Evolutionary conservation across 116 monocot genomes (phyloP).

Genomic region (Papilionanthe hybrid): DNA sequence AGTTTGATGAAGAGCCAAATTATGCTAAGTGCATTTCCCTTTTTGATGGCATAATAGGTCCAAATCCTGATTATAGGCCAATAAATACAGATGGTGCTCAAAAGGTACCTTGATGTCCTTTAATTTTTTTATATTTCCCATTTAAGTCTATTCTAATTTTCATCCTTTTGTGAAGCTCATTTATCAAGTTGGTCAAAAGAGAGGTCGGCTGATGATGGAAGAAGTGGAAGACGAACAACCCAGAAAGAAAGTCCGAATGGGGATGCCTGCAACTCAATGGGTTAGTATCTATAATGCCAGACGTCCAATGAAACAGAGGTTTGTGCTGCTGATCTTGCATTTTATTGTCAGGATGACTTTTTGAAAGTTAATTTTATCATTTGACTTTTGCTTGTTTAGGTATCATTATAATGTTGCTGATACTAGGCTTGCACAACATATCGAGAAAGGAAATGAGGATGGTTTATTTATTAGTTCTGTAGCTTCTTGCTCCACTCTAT

Average conservation of each 20-base stretch:
- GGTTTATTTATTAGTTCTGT: conserved; percentile 54
- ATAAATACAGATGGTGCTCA: conserved; percentile 63
- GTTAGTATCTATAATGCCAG: conserved; percentile 53
- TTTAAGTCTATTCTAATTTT: neutral
- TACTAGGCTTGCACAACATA: conserved; percentile 37
- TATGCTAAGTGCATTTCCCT: conserved; percentile 53
- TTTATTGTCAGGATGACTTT: neutral
- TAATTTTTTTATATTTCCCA: neutral
- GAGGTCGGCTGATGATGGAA: conserved; percentile 45
- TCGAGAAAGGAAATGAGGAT: conserved; percentile 55
- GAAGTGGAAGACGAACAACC: conserved; percentile 60
- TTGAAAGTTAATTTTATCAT: neutral
- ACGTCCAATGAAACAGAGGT: conserved; percentile 66
- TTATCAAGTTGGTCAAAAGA: conserved; percentile 62
- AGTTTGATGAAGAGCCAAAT: conserved; percentile 63
- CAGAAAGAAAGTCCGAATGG: conserved; percentile 55
- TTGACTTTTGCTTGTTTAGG: conserved; percentile 18
- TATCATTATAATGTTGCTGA: conserved; percentile 62
- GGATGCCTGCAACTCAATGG: conserved; percentile 66
- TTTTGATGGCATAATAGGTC: conserved; percentile 53
- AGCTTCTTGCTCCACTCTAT: conserved; percentile 46
- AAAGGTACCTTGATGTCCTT: conserved; percentile 26
- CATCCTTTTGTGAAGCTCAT: conserved; percentile 27
- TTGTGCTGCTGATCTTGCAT: neutral
- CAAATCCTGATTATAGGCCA: conserved; percentile 52